Evolutionary conservation across 73 alveolate species (phyloP).

Genomic region (Effrenium voratum): DNA sequence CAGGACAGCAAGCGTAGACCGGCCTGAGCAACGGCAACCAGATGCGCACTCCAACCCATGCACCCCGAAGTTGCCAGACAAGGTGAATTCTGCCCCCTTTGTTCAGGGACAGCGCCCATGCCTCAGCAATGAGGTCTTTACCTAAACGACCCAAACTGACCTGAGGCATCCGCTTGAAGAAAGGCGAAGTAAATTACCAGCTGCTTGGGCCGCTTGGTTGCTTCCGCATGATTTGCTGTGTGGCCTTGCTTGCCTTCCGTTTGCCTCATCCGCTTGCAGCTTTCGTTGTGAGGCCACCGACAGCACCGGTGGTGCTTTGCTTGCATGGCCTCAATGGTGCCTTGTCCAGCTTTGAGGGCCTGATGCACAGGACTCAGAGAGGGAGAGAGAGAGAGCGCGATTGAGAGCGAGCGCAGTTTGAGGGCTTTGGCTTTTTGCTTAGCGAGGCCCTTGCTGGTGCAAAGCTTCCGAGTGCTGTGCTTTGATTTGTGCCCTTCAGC

Average conservation of each 20-base stretch:
- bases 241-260: too few species aligned
- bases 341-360: constrained; percentile 39
- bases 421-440: not conserved
- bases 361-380: not conserved
- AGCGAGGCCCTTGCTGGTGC: constrained; percentile 60
- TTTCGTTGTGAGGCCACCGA: not conserved
- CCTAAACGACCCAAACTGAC: not conserved
- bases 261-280: not conserved
- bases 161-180: constrained; percentile 35
- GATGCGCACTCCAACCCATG: constrained; percentile 54
- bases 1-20: not conserved
- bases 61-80: not conserved
- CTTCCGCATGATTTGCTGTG: too few species aligned
- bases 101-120: constrained; percentile 37
- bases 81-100: constrained; percentile 2
- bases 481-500: constrained; percentile 74
- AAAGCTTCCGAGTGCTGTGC: constrained; percentile 69
- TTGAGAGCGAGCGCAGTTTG: not conserved
- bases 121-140: not conserved
- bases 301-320: constrained; percentile 69
- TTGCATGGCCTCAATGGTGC: constrained; percentile 70
- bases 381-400: not conserved
- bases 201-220: constrained; percentile 25
- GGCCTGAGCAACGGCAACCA: constrained; percentile 44
- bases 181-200: constrained; percentile 35